Percentiles rank a stretch among this genome's conserved stretches.
phyloP scores from a whole-genome alignment of 140 eudicot species.

The Bidens hawaiensis region DNA sequence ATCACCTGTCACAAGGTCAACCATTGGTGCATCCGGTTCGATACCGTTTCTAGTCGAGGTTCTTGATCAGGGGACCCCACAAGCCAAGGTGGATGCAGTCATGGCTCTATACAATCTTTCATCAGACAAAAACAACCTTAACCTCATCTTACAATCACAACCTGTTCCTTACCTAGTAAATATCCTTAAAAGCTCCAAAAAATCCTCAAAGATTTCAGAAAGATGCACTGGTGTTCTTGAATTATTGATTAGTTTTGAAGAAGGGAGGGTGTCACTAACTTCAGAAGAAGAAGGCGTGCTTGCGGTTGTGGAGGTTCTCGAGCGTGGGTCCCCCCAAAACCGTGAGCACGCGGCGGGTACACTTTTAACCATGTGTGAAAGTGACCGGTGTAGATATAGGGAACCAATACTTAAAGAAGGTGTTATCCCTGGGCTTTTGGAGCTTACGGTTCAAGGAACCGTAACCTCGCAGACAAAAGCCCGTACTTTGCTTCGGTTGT shows the following conservation, averaged over 20 bases:
- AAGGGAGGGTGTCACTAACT: conserved; percentile 54
- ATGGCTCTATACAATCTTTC: conserved; percentile 90
- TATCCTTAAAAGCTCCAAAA: conserved; percentile 65
- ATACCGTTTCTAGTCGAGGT: conserved; percentile 70
- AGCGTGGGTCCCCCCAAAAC: conserved; percentile 79
- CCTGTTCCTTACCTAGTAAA: conserved; percentile 61
- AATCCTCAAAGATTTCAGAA: conserved; percentile 69
- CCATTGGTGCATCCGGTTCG: conserved; percentile 66
- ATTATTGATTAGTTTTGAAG: conserved; percentile 56
- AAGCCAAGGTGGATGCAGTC: conserved; percentile 73
- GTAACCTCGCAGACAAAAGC: conserved; percentile 67
- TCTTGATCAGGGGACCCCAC: conserved; percentile 49
- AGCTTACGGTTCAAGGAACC: conserved; percentile 90
- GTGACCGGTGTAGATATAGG: conserved; percentile 63
- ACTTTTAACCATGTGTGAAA: conserved; percentile 76
- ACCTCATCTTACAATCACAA: conserved; percentile 48
- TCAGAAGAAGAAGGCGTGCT: conserved; percentile 79
- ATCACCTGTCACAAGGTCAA: conserved; percentile 57
- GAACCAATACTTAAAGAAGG: conserved; percentile 95
- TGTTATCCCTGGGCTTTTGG: conserved; percentile 88
- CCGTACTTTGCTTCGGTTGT: conserved; percentile 52
- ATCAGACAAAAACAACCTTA: conserved; percentile 55
- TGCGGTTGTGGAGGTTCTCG: conserved; percentile 90
- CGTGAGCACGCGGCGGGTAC: conserved; percentile 95
- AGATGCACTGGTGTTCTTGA: conserved; percentile 71